Percentiles rank a stretch among this genome's conserved stretches.
These are phyloP conservation scores for Allium cepa DNA, from an alignment of 106 monocot species.

Conservation along the genomic window DNA sequence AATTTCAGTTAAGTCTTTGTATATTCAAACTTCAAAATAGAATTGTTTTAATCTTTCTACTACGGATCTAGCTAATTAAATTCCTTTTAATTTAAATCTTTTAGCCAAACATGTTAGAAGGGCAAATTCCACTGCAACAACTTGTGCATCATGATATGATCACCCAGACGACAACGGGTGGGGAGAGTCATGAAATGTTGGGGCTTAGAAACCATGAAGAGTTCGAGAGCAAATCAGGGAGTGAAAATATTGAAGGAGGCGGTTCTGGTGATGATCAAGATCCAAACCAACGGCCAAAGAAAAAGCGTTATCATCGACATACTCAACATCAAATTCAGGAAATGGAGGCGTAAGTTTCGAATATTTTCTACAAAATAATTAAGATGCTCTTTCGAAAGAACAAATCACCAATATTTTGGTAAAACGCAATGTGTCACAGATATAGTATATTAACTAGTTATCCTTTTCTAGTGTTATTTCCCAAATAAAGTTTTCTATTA, in stretches of 20 bases:
- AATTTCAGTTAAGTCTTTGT: not conserved
- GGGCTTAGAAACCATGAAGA: slow-evolving; percentile 35
- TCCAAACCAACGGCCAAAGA: slow-evolving; percentile 44
- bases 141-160: slow-evolving; percentile 23
- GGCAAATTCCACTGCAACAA: slow-evolving; percentile 22
- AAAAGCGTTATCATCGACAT: slow-evolving; percentile 96
- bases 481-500: too few species aligned
- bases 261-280: slow-evolving; percentile 83
- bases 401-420: too few species aligned
- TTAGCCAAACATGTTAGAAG: slow-evolving; percentile 23
- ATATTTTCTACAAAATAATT: not conserved
- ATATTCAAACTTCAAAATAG: not conserved
- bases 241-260: slow-evolving; percentile 69
- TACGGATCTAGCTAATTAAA: too few species aligned
- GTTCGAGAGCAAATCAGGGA: slow-evolving; percentile 76
- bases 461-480: too few species aligned
- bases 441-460: too few species aligned
- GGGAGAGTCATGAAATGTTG: slow-evolving; percentile 11
- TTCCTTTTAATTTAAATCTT: not conserved
- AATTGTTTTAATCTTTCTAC: not conserved
- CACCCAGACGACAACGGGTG: slow-evolving; percentile 1
- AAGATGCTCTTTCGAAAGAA: not conserved
- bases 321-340: slow-evolving; percentile 97
- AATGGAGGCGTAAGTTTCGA: slow-evolving; percentile 72
- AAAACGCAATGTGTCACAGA: too few species aligned